Evolutionary conservation across 1,284 basidiomycete genomes (phyloP).

Genomic region (Bjerkandera adusta): DNA sequence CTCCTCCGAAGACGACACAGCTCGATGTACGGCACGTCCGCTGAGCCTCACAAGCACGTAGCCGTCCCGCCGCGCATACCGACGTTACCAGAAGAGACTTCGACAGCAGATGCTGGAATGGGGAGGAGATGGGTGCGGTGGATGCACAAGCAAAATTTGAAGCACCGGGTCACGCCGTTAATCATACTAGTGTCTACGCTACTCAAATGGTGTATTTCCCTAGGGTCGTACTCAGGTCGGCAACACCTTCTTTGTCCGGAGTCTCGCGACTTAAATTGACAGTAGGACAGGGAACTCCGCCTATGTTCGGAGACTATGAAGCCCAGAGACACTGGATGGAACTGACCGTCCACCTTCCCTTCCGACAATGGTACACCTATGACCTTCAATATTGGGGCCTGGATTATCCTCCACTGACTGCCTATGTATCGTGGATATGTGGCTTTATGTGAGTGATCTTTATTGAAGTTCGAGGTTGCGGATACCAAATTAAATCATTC

Average conservation of each 20-base stretch:
- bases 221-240: conserved; percentile 84
- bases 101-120: conserved; percentile 36
- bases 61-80: background rate
- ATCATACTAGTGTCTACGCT: conserved; percentile 50
- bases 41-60: conserved; percentile 29
- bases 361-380: conserved; percentile 81
- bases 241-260: conserved; percentile 14
- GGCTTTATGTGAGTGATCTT: conserved; percentile 46
- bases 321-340: conserved; percentile 97
- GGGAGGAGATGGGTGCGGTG: conserved; percentile 66
- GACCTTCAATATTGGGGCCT: conserved; percentile 90
- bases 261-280: conserved; percentile 2
- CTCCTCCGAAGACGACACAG: conserved; percentile 18
- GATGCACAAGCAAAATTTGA: conserved; percentile 72
- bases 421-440: conserved; percentile 82
- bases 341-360: conserved; percentile 74
- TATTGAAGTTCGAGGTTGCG: conserved; percentile 1
- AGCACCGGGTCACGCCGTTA: conserved; percentile 53
- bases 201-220: conserved; percentile 66
- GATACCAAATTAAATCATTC: conserved; percentile 16
- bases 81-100: conserved; percentile 13
- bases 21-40: conserved; percentile 36
- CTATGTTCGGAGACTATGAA: conserved; percentile 91
- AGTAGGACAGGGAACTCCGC: conserved; percentile 66
- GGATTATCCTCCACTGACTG: conserved; percentile 91